Percentiles rank a stretch among this genome's conserved stretches.
Conservation (phyloP, 352 stramenopile species). For the Phytophthora lateralis region DNA sequence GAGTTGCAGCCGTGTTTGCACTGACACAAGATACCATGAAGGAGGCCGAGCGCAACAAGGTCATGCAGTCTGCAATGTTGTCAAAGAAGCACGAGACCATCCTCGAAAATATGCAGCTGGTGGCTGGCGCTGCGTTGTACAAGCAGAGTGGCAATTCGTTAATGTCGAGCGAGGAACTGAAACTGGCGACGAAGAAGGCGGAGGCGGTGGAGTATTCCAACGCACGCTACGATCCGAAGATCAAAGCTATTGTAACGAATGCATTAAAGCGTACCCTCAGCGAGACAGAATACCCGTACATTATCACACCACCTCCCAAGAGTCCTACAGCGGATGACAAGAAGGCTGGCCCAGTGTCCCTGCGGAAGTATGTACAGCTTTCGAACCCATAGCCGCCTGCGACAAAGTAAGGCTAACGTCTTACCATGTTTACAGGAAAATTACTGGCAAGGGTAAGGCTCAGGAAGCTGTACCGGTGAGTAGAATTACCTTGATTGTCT, state of each 20-base stretch:
- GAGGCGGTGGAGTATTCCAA: slow-evolving; percentile 78
- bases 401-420: no score
- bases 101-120: slow-evolving; percentile 72
- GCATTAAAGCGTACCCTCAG: slow-evolving; percentile 68
- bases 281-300: slow-evolving; percentile 79
- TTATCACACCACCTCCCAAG: slow-evolving; percentile 74
- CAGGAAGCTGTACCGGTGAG: slow-evolving; percentile 24
- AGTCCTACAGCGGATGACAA: slow-evolving; percentile 45
- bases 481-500: slow-evolving; percentile 1
- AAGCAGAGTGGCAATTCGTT: slow-evolving; percentile 71
- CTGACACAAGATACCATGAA: slow-evolving; percentile 93
- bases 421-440: slow-evolving; percentile 39
- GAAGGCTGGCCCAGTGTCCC: slow-evolving; percentile 61
- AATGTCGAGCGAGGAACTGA: slow-evolving; percentile 64
- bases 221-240: slow-evolving; percentile 73
- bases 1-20: slow-evolving; percentile 93
- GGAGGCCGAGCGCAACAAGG: slow-evolving; percentile 83
- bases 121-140: slow-evolving; percentile 54
- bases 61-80: slow-evolving; percentile 87
- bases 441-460: slow-evolving; percentile 33
- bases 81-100: slow-evolving; percentile 64
- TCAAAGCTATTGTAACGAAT: slow-evolving; percentile 66
- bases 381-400: not conserved
- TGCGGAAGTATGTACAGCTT: slow-evolving; percentile 65
- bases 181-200: slow-evolving; percentile 69